These are phyloP conservation scores for Brassica juncea DNA, from an alignment of 345 rosid genomes.

Conservation along the genomic window DNA sequence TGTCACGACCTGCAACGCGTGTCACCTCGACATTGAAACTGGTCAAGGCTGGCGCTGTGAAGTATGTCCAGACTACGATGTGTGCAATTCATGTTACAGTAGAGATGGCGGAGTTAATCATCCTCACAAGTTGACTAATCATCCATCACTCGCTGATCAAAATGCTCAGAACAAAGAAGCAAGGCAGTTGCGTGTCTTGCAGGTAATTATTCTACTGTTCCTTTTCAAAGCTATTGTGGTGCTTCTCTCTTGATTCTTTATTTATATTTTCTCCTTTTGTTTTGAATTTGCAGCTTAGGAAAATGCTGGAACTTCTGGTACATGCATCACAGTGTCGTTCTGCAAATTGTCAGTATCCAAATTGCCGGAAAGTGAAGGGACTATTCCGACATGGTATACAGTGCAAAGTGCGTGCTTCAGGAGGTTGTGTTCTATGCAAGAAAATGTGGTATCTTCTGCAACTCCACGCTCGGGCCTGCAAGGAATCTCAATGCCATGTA, in stretches of 20 bases:
- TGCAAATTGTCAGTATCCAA: conserved; percentile 86
- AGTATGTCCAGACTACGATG: conserved; percentile 95
- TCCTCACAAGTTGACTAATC: conserved; percentile 96
- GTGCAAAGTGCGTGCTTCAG: conserved; percentile 91
- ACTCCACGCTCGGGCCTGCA: conserved; percentile 99
- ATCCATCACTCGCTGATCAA: conserved; percentile 92
- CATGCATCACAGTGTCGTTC: conserved; percentile 98
- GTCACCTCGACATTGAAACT: conserved; percentile 93
- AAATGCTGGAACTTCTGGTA: conserved; percentile 98
- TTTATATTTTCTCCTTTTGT: neutral
- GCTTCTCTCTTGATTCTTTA: conserved; percentile 14
- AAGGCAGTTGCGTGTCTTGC: conserved; percentile 79
- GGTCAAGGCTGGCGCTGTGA: conserved; percentile 99
- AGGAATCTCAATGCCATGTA: conserved; percentile 93
- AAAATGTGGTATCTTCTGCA: conserved; percentile 99
- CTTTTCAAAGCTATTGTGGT: neutral
- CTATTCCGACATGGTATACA: conserved; percentile 96
- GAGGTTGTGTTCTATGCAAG: conserved; percentile 94
- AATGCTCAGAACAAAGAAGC: conserved; percentile 99
- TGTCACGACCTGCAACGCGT: conserved; percentile 86
- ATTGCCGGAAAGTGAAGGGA: conserved; percentile 97
- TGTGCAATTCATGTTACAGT: conserved; percentile 83
- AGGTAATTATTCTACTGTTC: conserved; percentile 41
- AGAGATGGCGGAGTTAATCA: conserved; percentile 92
- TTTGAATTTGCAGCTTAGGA: conserved; percentile 77